Percentiles rank a stretch among this genome's conserved stretches.
Conservation (phyloP, 768 basidiomycete genomes). For the Hydnum rufescens region DNA sequence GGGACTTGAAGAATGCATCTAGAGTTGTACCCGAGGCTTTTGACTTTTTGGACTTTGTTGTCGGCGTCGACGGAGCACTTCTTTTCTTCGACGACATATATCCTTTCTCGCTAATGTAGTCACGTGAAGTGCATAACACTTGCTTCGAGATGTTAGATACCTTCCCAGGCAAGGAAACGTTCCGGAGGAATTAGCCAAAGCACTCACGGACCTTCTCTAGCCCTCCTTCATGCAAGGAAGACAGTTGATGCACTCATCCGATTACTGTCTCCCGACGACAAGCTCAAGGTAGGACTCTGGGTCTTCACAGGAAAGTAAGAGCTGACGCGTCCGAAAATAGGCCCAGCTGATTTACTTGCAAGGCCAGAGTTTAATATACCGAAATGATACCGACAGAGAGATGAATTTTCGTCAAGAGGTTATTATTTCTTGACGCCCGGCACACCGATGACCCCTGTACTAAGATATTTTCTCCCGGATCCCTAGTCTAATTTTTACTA, state of each 20-base stretch:
- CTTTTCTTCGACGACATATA: not conserved
- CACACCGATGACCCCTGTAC: slow-evolving; percentile 1
- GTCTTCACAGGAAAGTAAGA: too few relatives aligned
- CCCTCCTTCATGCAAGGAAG: not conserved
- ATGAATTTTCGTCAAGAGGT: slow-evolving; percentile 35
- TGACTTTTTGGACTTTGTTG: not conserved
- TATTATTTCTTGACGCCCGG: slow-evolving; percentile 14
- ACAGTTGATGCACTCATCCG: not conserved
- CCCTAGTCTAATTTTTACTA: slow-evolving; percentile 74
- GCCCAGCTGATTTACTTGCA: slow-evolving; percentile 50
- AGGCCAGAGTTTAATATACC: slow-evolving; percentile 39
- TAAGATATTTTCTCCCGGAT: slow-evolving; percentile 20
- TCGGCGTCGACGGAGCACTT: not conserved
- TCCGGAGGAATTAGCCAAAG: too few relatives aligned
- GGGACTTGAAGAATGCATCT: not conserved
- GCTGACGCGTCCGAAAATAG: slow-evolving; percentile 23
- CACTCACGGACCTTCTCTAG: too few relatives aligned
- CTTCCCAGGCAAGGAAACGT: too few relatives aligned
- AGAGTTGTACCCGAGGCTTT: not conserved
- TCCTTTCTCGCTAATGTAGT: not conserved
- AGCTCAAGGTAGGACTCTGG: not conserved
- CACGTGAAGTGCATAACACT: too few relatives aligned
- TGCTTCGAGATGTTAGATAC: too few relatives aligned
- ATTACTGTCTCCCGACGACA: not conserved
- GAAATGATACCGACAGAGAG: slow-evolving; percentile 77